Evolutionary conservation across 225 moss, liverwort and hornwort species (phyloP).

Genomic region (Neckera pumila): DNA sequence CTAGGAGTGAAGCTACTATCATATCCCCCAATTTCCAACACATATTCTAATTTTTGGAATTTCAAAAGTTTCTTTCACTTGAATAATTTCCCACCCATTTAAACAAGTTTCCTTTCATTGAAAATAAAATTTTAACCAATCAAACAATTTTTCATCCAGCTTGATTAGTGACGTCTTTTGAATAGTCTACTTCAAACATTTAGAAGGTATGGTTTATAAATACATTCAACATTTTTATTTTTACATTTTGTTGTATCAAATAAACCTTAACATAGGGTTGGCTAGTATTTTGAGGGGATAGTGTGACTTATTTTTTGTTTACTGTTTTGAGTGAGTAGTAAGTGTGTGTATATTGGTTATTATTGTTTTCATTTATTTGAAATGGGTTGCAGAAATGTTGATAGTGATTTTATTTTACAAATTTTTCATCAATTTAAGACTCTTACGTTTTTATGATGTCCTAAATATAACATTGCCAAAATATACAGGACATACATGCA

Average conservation of each 20-base stretch:
- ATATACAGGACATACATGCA: background rate
- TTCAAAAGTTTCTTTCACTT: background rate
- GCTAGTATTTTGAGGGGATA: background rate
- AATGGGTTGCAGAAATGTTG: too few species aligned
- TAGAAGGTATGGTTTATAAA: background rate
- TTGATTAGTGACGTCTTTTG: background rate
- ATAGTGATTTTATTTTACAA: too few species aligned
- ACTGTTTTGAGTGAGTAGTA: background rate
- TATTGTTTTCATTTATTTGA: background rate
- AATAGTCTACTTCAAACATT: background rate
- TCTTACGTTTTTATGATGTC: accelerated
- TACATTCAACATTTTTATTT: background rate
- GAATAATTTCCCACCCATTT: background rate
- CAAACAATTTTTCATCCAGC: background rate
- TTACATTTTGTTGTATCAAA: accelerated
- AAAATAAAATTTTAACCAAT: background rate
- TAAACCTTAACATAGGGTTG: accelerated
- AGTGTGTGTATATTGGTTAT: accelerated
- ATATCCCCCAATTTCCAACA: accelerated
- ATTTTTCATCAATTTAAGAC: background rate
- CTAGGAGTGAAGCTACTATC: background rate
- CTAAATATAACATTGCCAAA: background rate
- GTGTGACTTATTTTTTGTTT: background rate
- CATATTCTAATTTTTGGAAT: background rate
- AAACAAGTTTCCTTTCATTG: too few species aligned